Evolutionary conservation across 768 basidiomycete genomes (phyloP), one percentile per base, ranked within the genome.

Genomic region (Naganishia randhawae): DNA sequence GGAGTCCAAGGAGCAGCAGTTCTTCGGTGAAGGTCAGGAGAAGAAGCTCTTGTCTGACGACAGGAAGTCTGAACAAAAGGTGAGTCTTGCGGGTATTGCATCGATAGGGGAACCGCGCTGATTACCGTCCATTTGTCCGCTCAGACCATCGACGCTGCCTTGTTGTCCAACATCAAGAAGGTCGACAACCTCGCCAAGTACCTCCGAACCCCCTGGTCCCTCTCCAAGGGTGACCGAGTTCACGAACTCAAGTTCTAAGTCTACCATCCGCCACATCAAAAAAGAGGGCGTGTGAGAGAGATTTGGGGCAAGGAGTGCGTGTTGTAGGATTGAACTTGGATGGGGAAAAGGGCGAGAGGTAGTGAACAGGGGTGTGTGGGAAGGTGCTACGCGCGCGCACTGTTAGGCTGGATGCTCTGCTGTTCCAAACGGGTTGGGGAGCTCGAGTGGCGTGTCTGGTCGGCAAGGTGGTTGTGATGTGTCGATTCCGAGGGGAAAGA

Each of bases 221-320:
- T 99, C 71, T 92, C 91, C 74, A 96, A 94, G 86, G 92, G 94
- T 70, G 92, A 98, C 84, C 92, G 85, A 85, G 91, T 96, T 79
- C 96, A 99, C 84, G 86, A 90, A 83, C 81, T 99, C 83, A 85
- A 85, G 71, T 98, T 96, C 85, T 98, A 79, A 78, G 72, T n/a
- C 39, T 39, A n/a, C 37, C 3, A 37, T 25, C 37, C 16, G 37
- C 33, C 22, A 61, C 37, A 41, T 27, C 25, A 2, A 61, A 61
- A 61, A 55, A 27, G 32, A 17, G 22, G 33, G 37, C 10, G 16
- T 11, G 25, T 22, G 25, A 39, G 39, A 29, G n/a, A 41, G 27
- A 11, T 16, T 19, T 17, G 11, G 31, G 33, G 11, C n/a, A 3
- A 37, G n/a, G 31, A 8, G 57, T 2, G 22, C 39, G 57, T 25